Conservation (phyloP, 2,329 filamentous ascomycete species). For the Fusarium zealandicum region DNA sequence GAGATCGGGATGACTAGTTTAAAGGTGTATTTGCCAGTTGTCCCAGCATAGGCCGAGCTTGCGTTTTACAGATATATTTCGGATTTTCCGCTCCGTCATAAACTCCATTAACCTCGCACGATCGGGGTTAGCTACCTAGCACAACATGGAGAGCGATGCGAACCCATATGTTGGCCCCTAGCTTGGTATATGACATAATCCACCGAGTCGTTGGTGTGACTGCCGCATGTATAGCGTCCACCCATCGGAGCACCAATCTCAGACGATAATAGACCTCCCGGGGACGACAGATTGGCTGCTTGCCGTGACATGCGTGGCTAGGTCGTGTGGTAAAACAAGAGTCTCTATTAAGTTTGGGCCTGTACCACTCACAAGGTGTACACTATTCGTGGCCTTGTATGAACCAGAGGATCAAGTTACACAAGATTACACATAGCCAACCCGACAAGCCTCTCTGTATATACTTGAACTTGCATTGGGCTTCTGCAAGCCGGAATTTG, state of each 20-base stretch:
- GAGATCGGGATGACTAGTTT: conserved; percentile 2
- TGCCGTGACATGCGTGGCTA: too few relatives aligned
- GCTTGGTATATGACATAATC: conserved; percentile 4
- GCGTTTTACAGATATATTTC: background rate
- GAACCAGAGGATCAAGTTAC: too few relatives aligned
- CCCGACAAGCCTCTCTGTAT: too few relatives aligned
- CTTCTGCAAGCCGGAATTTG: too few relatives aligned
- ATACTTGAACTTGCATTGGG: too few relatives aligned
- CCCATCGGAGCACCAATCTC: background rate
- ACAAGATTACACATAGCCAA: too few relatives aligned
- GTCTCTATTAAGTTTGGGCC: too few relatives aligned
- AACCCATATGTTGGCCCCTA: background rate
- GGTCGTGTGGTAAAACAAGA: too few relatives aligned
- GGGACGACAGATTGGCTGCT: background rate
- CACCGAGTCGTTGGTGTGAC: background rate
- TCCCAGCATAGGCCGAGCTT: background rate
- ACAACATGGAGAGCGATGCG: background rate
- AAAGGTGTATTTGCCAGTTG: background rate
- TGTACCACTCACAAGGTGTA: too few relatives aligned
- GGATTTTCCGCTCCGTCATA: background rate
- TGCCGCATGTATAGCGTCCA: background rate
- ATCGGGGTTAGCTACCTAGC: background rate
- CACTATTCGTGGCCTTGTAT: too few relatives aligned
- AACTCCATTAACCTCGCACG: background rate
- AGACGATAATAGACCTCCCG: background rate